Evolutionary conservation across 106 monocot species (phyloP).

Genomic region (Dioscorea dumetorum): DNA sequence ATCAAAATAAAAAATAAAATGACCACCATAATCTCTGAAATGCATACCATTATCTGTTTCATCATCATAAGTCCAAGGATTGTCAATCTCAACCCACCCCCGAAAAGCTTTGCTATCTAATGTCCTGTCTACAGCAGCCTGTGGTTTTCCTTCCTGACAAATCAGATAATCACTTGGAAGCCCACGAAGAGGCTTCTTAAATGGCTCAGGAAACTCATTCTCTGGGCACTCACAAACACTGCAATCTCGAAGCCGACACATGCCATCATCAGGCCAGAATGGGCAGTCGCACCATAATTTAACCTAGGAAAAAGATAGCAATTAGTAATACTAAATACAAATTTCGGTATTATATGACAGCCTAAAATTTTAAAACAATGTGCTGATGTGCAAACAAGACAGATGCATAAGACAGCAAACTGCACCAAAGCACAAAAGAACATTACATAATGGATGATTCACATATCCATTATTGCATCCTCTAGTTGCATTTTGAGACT

Average conservation of each 20-base stretch:
- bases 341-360: too few relatives aligned
- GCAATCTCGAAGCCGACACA: constrained; percentile 91
- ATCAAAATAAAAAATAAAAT: not conserved
- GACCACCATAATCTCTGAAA: not conserved
- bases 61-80: constrained; percentile 97
- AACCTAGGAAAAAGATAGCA: constrained; percentile 29
- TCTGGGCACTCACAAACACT: constrained; percentile 96
- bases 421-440: too few relatives aligned
- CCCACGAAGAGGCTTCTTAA: constrained; percentile 51
- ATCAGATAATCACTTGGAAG: constrained; percentile 51
- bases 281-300: constrained; percentile 98
- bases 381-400: too few relatives aligned
- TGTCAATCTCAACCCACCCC: constrained; percentile 83
- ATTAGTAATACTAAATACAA: not conserved
- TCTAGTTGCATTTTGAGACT: too few relatives aligned
- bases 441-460: too few relatives aligned
- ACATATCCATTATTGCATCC: too few relatives aligned
- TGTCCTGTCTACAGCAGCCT: constrained; percentile 80
- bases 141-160: constrained; percentile 83
- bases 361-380: too few relatives aligned
- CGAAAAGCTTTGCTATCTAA: constrained; percentile 73
- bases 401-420: too few relatives aligned
- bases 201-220: constrained; percentile 81
- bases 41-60: constrained; percentile 82
- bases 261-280: constrained; percentile 95